Percentiles rank a stretch among this genome's conserved stretches.
Evolutionary conservation across 2,329 filamentous ascomycete genomes (phyloP).

Genomic region (Zymoseptoria passerinii): DNA sequence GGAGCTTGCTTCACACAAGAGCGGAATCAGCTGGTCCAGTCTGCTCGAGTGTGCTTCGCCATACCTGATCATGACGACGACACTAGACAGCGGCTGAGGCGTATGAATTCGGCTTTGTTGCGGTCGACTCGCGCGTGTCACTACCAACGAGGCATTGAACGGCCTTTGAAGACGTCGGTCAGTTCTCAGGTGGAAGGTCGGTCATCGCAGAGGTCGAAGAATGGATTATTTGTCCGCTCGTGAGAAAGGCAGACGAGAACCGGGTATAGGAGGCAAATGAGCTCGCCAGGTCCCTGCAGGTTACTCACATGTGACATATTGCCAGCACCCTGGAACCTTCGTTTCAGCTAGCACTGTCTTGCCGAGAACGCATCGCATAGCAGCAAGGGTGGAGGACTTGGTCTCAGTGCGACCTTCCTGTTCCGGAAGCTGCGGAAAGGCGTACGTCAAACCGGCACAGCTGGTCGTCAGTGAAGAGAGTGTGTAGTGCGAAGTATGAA

Average conservation of each 20-base stretch:
- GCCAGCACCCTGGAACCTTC: not conserved
- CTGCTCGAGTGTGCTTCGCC: too few relatives aligned
- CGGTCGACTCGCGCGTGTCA: too few relatives aligned
- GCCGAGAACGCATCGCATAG: not conserved
- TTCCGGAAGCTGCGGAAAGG: not conserved
- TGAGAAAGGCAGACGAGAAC: not conserved
- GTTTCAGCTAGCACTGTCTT: not conserved
- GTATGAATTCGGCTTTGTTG: too few relatives aligned
- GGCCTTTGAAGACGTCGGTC: too few relatives aligned
- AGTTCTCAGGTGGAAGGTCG: not conserved
- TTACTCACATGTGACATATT: not conserved
- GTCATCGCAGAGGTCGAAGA: not conserved
- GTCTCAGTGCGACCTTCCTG: not conserved
- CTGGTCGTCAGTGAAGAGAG: not conserved
- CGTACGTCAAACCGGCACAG: not conserved
- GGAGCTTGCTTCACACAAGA: too few relatives aligned
- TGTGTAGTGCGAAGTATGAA: not conserved
- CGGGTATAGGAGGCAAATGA: not conserved
- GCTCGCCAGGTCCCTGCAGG: not conserved
- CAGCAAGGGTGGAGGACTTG: not conserved
- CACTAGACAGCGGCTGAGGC: too few relatives aligned
- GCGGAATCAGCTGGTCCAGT: too few relatives aligned
- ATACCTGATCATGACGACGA: too few relatives aligned
- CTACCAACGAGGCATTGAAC: too few relatives aligned
- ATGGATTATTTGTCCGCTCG: not conserved